A percentile compares a stretch with the other conserved stretches of the same genome.
Conservation (phyloP, 2,329 filamentous ascomycete species). For the Atkinsonella hypoxylon region DNA sequence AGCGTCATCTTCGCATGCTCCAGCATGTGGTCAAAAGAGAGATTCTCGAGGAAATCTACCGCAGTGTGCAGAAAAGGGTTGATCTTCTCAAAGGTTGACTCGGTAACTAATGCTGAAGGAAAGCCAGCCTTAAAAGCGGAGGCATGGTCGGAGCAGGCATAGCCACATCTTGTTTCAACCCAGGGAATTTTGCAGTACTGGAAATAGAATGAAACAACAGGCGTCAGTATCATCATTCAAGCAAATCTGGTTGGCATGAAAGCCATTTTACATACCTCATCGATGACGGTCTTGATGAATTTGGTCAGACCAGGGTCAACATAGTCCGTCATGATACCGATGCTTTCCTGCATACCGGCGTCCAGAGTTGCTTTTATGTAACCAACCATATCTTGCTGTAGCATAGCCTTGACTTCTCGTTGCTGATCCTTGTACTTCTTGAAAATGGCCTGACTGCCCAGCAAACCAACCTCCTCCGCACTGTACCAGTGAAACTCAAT, state of each 20-base stretch:
- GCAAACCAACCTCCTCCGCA: conserved; percentile 76
- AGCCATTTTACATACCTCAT: conserved; percentile 25
- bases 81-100: conserved; percentile 54
- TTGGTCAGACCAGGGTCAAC: conserved; percentile 72
- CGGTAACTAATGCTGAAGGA: conserved; percentile 65
- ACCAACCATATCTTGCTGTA: conserved; percentile 97
- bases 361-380: conserved; percentile 75
- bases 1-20: conserved; percentile 80
- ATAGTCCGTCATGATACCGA: conserved; percentile 87
- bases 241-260: background rate
- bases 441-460: conserved; percentile 87
- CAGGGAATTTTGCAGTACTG: conserved; percentile 83
- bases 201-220: background rate
- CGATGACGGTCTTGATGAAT: conserved; percentile 85
- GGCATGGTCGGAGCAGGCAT: conserved; percentile 69
- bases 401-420: conserved; percentile 83
- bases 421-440: conserved; percentile 60
- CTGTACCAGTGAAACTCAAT: conserved; percentile 97
- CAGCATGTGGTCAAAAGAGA: conserved; percentile 83
- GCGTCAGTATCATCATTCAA: conserved; percentile 2
- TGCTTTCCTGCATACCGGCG: conserved; percentile 68
- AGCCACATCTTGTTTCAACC: conserved; percentile 78
- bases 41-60: conserved; percentile 57
- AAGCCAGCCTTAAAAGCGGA: conserved; percentile 64
- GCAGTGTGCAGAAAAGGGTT: conserved; percentile 60